Percentiles rank a stretch among this genome's conserved stretches.
These are phyloP conservation scores for Amniculicola lignicola DNA, from an alignment of 495 filamentous ascomycete genomes.

Conservation along the genomic window DNA sequence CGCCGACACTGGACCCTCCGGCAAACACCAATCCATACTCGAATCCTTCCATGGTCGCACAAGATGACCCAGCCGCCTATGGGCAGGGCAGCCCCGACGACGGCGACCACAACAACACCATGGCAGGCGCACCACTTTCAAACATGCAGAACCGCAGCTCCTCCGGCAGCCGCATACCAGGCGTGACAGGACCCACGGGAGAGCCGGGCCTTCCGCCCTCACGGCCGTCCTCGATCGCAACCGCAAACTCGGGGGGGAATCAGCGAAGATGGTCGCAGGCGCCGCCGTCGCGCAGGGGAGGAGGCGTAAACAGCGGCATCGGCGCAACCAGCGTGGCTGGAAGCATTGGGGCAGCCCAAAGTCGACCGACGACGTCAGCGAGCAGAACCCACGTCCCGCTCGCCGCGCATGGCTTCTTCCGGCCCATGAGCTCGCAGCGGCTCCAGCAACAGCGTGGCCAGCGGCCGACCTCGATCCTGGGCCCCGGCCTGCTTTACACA, in stretches of 20 bases:
- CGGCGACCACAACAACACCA: conserved; percentile 47
- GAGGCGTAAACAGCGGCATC: conserved; percentile 16
- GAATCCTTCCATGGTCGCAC: conserved; percentile 28
- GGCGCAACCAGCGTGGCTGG: conserved; percentile 26
- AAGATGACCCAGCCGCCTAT: conserved; percentile 34
- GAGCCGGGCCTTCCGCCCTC: conserved; percentile 46
- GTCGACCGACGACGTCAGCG: conserved; percentile 48
- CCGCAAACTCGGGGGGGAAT: conserved; percentile 49
- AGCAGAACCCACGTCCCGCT: conserved; percentile 88
- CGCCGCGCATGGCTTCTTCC: conserved; percentile 86
- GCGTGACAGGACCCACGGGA: conserved; percentile 44
- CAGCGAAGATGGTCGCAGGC: conserved; percentile 50
- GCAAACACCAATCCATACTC: conserved; percentile 32
- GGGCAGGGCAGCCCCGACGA: background rate
- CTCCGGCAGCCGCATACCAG: conserved; percentile 32
- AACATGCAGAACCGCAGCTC: conserved; percentile 22
- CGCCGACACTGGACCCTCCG: conserved; percentile 9
- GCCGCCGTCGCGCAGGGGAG: conserved; percentile 46
- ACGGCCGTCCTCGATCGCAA: conserved; percentile 40
- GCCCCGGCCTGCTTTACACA: conserved; percentile 42
- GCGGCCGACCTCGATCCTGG: conserved; percentile 45
- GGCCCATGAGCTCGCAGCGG: conserved; percentile 93
- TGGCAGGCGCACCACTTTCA: conserved; percentile 7
- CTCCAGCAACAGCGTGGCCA: conserved; percentile 83
- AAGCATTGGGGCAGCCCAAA: conserved; percentile 47